These are phyloP conservation scores for Aspergillus costaricaensis DNA, from an alignment of 2,329 filamentous ascomycete species.

Conservation along the genomic window DNA sequence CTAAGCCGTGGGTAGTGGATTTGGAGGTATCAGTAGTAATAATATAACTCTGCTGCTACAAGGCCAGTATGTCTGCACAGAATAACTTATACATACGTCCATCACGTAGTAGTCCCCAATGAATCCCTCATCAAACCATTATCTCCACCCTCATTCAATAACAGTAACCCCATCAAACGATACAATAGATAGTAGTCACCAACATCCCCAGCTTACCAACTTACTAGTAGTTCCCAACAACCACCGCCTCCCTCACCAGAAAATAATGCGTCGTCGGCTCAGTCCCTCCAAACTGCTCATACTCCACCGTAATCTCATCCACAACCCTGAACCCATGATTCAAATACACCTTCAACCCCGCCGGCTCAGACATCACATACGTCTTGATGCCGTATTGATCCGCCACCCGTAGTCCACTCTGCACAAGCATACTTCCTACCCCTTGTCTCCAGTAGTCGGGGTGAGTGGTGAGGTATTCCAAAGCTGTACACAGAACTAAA, in stretches of 20 bases:
- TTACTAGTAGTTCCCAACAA: too few relatives aligned
- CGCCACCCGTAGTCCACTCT: neutral
- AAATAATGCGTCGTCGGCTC: neutral
- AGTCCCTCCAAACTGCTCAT: neutral
- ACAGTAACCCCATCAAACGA: too few relatives aligned
- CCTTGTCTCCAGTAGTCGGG: neutral
- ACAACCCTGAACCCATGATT: conserved; percentile 5
- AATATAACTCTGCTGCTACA: too few relatives aligned
- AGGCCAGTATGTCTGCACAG: too few relatives aligned
- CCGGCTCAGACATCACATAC: conserved; percentile 7
- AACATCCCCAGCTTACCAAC: too few relatives aligned
- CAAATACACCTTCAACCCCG: conserved; percentile 1
- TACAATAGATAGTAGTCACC: too few relatives aligned
- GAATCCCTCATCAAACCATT: too few relatives aligned
- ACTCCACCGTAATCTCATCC: conserved; percentile 1
- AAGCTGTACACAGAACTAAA: neutral
- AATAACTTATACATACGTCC: too few relatives aligned
- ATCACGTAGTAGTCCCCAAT: too few relatives aligned
- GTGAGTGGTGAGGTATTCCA: conserved; percentile 3
- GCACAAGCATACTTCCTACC: neutral
- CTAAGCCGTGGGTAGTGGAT: too few relatives aligned
- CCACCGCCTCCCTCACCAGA: neutral
- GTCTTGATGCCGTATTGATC: neutral
- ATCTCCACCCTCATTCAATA: too few relatives aligned
- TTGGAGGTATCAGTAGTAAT: too few relatives aligned